A percentile compares a stretch with the other conserved stretches of the same genome.
These are phyloP conservation scores for Penicillium sp. DNA, from an alignment of 2,329 filamentous ascomycete species.

Conservation along the genomic window DNA sequence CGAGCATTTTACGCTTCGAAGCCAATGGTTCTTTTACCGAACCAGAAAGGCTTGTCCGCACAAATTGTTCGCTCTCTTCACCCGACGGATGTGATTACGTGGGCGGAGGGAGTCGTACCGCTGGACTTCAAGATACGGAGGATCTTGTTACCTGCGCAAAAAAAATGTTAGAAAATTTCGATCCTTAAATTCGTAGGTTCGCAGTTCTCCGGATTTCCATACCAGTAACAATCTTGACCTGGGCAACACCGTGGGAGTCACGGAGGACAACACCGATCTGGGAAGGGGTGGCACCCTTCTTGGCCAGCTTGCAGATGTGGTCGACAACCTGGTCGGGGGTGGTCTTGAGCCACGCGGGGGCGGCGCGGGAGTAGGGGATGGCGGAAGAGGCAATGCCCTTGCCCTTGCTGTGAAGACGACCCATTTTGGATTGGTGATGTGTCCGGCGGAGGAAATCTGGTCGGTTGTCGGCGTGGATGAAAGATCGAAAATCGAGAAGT, in stretches of 20 bases:
- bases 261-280: constrained; percentile 99
- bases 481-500: constrained; percentile 18
- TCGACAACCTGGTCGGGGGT: constrained; percentile 98
- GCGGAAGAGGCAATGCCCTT: constrained; percentile 98
- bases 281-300: constrained; percentile 97
- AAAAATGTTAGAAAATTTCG: constrained; percentile 41
- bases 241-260: constrained; percentile 96
- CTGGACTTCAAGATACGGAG: constrained; percentile 96
- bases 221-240: constrained; percentile 97
- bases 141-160: constrained; percentile 87
- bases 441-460: constrained; percentile 29
- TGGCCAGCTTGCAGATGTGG: constrained; percentile 97
- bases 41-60: constrained; percentile 10
- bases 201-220: constrained; percentile 44
- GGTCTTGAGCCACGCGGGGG: constrained; percentile 97
- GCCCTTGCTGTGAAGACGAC: constrained; percentile 98
- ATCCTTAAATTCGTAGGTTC: not conserved
- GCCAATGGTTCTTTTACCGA: constrained; percentile 7
- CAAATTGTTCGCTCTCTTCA: constrained; percentile 24
- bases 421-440: constrained; percentile 35
- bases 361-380: constrained; percentile 91
- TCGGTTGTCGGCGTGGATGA: constrained; percentile 37
- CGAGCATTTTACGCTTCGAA: constrained; percentile 5
- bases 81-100: constrained; percentile 24
- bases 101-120: constrained; percentile 64